Evolutionary conservation across 768 basidiomycete genomes (phyloP), one percentile per base, ranked within the genome.

Genomic region (Pilatotrama ljubarskyi): DNA sequence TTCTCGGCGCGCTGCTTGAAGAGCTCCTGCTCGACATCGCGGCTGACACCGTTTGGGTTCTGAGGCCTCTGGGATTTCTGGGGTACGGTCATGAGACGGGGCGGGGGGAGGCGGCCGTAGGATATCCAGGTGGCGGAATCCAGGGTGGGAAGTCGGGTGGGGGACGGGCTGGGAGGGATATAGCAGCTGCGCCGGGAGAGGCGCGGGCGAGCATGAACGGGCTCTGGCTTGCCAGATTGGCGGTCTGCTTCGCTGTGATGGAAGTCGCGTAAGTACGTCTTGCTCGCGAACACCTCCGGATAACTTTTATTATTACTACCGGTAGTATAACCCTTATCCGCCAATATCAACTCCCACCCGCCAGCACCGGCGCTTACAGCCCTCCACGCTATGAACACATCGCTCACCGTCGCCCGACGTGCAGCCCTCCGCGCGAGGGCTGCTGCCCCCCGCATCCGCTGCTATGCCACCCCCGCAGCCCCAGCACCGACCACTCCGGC

Each of bases 1-100:
- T 70, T 70, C 41, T 63, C 61, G 24, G 75, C 72, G 57, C 75
- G 70, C 50, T 76, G 73, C 53, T 48, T 54, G 36, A 81, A 69
- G 17, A 82, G 75, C 49, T 73, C 68, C 44, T 75, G 75, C 67
- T 83, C 76, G 43, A 83, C 78, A 62, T 83, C 80, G 70, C 74
- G 79, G 64, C 53, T 69, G 29, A 63, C 54, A 43, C 58, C 62
- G 17, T 52, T 52, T 18, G 35, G 38, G 53, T 63, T 64, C 38
- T 32, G 29, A n/a, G n/a, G n/a, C 29, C 29, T 32, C 29, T 32
- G n/a, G n/a, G n/a, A n/a, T 32, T 32, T 4, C 5, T 10, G 29
- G 29, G 29, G 37, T 51, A 61, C 40, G 54, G 62, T 51, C 47
- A 57, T 61, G 50, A 5, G 46, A 20, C 26, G 51, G 29, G 32